Conservation (phyloP, 108 stramenopile species). For the Poteriospumella lacustris region DNA sequence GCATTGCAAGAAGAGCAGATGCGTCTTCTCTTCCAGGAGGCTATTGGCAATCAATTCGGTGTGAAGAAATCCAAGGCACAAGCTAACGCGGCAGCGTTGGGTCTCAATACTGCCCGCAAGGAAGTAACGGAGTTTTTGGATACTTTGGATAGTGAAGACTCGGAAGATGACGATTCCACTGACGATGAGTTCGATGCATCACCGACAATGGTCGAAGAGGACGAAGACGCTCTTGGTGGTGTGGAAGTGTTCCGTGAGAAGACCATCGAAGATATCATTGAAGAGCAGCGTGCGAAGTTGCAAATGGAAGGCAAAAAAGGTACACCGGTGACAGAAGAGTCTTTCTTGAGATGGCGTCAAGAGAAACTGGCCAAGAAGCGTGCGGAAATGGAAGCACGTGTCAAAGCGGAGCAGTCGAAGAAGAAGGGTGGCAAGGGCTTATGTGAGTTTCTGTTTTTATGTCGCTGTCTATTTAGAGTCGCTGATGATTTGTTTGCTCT, state of each 20-base stretch:
- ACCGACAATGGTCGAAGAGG: conserved; percentile 31
- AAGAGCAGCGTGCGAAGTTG: conserved; percentile 47
- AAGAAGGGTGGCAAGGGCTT: conserved; percentile 32
- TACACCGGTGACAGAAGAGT: conserved; percentile 29
- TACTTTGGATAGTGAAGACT: background rate
- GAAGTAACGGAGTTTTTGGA: conserved; percentile 15
- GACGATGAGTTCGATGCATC: background rate
- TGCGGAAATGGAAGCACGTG: conserved; percentile 13
- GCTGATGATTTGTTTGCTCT: background rate
- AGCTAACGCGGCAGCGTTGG: background rate
- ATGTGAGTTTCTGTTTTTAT: conserved; percentile 15
- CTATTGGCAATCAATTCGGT: conserved; percentile 24
- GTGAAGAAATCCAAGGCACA: conserved; percentile 22
- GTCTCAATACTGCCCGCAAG: background rate
- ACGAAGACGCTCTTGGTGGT: conserved; percentile 32
- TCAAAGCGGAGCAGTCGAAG: conserved; percentile 25
- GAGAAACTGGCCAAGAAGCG: background rate
- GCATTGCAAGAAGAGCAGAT: conserved; percentile 27
- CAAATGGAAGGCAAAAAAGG: conserved; percentile 37
- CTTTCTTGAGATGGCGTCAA: conserved; percentile 12
- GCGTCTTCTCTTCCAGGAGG: conserved; percentile 14
- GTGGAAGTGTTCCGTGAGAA: conserved; percentile 45
- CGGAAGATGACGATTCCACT: background rate
- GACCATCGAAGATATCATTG: conserved; percentile 45
- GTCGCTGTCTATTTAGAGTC: background rate